These are phyloP conservation scores for Ceratocystis smalleyi DNA, from an alignment of 2,329 filamentous ascomycete species.

Conservation along the genomic window DNA sequence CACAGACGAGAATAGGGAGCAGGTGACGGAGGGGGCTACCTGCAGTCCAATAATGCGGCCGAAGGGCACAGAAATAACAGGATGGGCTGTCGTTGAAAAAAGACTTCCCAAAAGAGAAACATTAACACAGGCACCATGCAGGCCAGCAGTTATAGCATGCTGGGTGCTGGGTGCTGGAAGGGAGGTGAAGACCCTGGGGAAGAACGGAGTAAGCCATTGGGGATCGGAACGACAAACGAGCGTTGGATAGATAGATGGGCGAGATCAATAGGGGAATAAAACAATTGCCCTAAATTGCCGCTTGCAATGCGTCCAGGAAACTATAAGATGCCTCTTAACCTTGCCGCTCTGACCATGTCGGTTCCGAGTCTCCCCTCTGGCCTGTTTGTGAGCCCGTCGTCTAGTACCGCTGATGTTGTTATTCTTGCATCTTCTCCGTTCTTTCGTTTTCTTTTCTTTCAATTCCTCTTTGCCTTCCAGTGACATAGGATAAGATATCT, in stretches of 20 bases:
- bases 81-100: background rate
- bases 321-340: constrained; percentile 3
- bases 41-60: background rate
- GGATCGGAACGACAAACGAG: background rate
- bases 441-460: background rate
- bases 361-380: constrained; percentile 1
- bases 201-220: background rate
- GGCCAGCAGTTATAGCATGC: background rate
- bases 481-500: background rate
- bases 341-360: background rate
- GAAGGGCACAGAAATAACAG: background rate
- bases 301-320: background rate
- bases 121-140: background rate
- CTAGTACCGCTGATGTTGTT: background rate
- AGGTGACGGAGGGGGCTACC: background rate
- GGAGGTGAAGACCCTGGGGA: background rate
- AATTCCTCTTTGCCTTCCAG: background rate
- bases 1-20: too few relatives aligned
- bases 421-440: background rate
- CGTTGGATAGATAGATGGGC: background rate
- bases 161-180: background rate
- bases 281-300: background rate
- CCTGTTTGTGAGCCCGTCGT: background rate
- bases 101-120: background rate
- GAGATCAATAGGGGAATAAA: constrained; percentile 1